phyloP scores from a whole-genome alignment of 1,284 basidiomycete genomes.

The Puccinia triticina region DNA sequence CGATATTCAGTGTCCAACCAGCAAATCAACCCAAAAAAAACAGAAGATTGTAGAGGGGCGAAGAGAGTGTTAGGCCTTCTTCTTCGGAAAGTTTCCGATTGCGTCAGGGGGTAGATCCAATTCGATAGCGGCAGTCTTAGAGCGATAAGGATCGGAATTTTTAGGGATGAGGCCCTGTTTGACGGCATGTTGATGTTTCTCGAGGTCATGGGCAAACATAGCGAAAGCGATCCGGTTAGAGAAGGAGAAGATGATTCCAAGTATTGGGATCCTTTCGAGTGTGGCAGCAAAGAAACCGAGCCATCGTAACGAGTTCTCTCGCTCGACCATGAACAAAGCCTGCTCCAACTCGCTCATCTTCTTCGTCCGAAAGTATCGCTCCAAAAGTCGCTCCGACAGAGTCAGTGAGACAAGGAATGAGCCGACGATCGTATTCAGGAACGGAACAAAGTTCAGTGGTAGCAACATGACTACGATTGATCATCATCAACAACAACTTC shows the following conservation, averaged over 20 bases:
- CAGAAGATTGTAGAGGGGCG: neutral
- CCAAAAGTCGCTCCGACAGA: slow-evolving; percentile 72
- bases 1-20: neutral
- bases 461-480: slow-evolving; percentile 67
- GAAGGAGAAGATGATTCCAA: slow-evolving; percentile 76
- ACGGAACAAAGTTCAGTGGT: slow-evolving; percentile 72
- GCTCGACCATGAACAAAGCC: slow-evolving; percentile 77
- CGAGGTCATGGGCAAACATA: slow-evolving; percentile 73
- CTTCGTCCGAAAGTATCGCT: slow-evolving; percentile 77
- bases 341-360: slow-evolving; percentile 72
- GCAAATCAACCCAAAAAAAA: neutral
- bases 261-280: slow-evolving; percentile 74
- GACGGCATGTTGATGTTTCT: slow-evolving; percentile 57
- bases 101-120: slow-evolving; percentile 32
- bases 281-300: slow-evolving; percentile 80
- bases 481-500: neutral
- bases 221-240: slow-evolving; percentile 84
- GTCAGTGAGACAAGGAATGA: slow-evolving; percentile 72
- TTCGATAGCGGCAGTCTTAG: slow-evolving; percentile 55
- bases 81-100: slow-evolving; percentile 48
- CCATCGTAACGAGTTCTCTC: slow-evolving; percentile 78
- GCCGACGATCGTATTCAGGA: slow-evolving; percentile 66
- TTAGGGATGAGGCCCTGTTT: slow-evolving; percentile 51
- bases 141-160: slow-evolving; percentile 54
- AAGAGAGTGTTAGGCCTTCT: neutral